Base-by-base conservation (phyloP, 192 early-diverging fungal genomes). In the Phlyctochytrium arcticum region DNA sequence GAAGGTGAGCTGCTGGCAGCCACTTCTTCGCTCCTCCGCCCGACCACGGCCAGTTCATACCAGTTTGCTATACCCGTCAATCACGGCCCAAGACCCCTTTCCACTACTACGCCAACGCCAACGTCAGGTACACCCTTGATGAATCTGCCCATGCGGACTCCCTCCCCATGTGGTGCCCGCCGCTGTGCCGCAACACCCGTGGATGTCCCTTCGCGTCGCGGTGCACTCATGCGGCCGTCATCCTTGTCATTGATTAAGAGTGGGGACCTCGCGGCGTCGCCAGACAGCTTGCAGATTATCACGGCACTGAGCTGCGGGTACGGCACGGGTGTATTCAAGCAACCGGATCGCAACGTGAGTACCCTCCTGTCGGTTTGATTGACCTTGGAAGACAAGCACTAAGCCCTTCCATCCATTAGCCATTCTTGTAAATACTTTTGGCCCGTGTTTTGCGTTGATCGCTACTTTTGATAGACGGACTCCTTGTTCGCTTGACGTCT, bases 321-420 rank as follows among this genome's bases (percentile, higher is more conserved):
- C 51, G 47, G 49, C 7, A 32, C 62, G 31, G 51, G 29, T 6
- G 49, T 42, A 29, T 64, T 64, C 62, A 64, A 64, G 50, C 32
- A 24, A 23, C 62, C 48, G 6, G 62, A 64, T 36, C 62, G 62
- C 48, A 64, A 64, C 36, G 62, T 64, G 54, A 51, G 62, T 48
- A 12, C 3, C 23, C 17, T 35, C 1, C n/a, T n/a, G n/a, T n/a
- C 39, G 8, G 9, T 42, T n/a, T n/a, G 39, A 8, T 42, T 8
- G n/a, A 42, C 39, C n/a, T n/a, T n/a, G n/a, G n/a, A n/a, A n/a
- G n/a, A n/a, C n/a, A n/a, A n/a, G n/a, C n/a, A n/a, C n/a, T n/a
- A n/a, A n/a, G n/a, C n/a, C n/a, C n/a, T n/a, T n/a, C n/a, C n/a
- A n/a, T n/a, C n/a, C n/a, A n/a, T n/a, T n/a, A n/a, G n/a, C n/a